Base-by-base conservation (phyloP, 2,329 filamentous ascomycete genomes). In the Trematosphaeria pertusa region DNA sequence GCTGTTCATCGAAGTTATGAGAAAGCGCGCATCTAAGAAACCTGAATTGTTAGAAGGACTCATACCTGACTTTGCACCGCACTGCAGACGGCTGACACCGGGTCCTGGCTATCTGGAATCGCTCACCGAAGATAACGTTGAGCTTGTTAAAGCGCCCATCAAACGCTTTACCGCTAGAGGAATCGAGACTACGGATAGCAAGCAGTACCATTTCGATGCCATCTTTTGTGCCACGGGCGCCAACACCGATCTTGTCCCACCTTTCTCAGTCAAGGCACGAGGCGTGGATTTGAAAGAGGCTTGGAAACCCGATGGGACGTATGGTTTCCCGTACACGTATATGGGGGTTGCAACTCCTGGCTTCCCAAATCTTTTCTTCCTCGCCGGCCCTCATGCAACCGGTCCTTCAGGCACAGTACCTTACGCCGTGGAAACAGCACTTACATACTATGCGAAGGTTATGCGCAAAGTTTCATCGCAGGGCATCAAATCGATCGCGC, bases 321-420 rank as follows among this genome's bases (percentile, higher is more conserved):
- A 78, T 50, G 85, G 84, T 0, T 87, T 83, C 48, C 86, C 87
- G 0, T 84, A 87, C 61, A 86, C 82, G 0, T 90, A 89, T 56
- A 72, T 88, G 5, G 86, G 86, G 0, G 58, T 85, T 1, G 81
- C 82, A 0, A 81, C 83, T 0, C 85, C 86, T 0, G 81, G 80
- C 0, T 88, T 88, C 50, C 86, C 87, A 0, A 90, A 89, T 53
- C 71, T 89, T 0, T 75, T 87, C 20, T 87, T 86, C 61, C 61
- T 88, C 5, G 79, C 81, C 20, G 87, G 86, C 0, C 65, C 65
- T 5, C 64, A 66, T 45, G 58, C 58, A 3, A 66, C 65, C n/a
- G 64, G 64, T 1, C 63, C 67, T 22, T 83, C 82, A 1, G 87
- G 87, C 1, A 89, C 85, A 0, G 82, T 89, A 0, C 86, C 87